These are phyloP conservation scores for Aquilaria sinensis DNA, from an alignment of 345 rosid species.

Conservation along the genomic window DNA sequence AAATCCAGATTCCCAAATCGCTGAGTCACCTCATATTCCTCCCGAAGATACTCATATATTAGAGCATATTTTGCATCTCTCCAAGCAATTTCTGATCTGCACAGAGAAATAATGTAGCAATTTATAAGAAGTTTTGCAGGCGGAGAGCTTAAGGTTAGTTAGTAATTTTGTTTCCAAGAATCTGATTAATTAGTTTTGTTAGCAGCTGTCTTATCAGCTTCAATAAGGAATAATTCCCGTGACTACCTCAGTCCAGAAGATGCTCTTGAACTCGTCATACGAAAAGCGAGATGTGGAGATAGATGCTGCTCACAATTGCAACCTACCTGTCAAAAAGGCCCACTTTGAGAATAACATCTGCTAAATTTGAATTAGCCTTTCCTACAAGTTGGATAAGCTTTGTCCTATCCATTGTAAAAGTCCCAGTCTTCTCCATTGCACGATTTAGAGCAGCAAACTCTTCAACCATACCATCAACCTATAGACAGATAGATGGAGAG, in stretches of 20 bases:
- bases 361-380: conserved; percentile 93
- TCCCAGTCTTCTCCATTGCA: conserved; percentile 81
- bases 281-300: not conserved
- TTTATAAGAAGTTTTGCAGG: not conserved
- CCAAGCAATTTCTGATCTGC: conserved; percentile 97
- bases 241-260: not conserved
- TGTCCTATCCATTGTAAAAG: conserved; percentile 89
- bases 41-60: conserved; percentile 82
- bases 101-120: conserved; percentile 13
- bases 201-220: too few relatives aligned
- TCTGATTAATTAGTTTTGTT: too few relatives aligned
- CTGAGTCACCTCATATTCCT: conserved; percentile 89
- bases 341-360: conserved; percentile 92
- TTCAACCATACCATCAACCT: conserved; percentile 94
- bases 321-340: conserved; percentile 90
- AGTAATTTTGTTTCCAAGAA: too few relatives aligned
- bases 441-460: conserved; percentile 94
- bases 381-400: conserved; percentile 91
- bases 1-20: conserved; percentile 82
- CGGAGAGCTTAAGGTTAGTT: not conserved
- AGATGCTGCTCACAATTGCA: too few relatives aligned
- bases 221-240: too few relatives aligned
- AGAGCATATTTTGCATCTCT: conserved; percentile 89
- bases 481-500: conserved; percentile 1
- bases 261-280: not conserved